A percentile compares a stretch with the other conserved stretches of the same genome.
Conservation (phyloP, 176 grass and related monocot genomes). For the barley (Hordeum vulgare) region MorexV3_pseudomolecules_assembly NC_058522.1:542580133-542580632, state of each 20-base stretch:
- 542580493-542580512: no score
- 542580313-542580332: slow-evolving; percentile 14
- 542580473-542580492: no score
- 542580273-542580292: slow-evolving; percentile 25
- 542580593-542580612: no score
- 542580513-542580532: no score
- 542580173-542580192: slow-evolving; percentile 1
- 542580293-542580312: slow-evolving; percentile 11
- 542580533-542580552: no score
- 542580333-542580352: neutral
- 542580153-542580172: neutral
- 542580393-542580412: no score
- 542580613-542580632: no score
- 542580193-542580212: slow-evolving; percentile 29
- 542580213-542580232: slow-evolving; percentile 15
- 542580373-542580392: neutral
- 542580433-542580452: no score
- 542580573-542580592: no score
- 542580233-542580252: slow-evolving; percentile 10
- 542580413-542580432: no score
- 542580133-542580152: neutral
- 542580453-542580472: no score
- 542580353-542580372: neutral
- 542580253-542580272: slow-evolving; percentile 29
- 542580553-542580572: no score